These are phyloP conservation scores for Paxillus rubicundulus DNA, from an alignment of 768 basidiomycete genomes.

Conservation along the genomic window DNA sequence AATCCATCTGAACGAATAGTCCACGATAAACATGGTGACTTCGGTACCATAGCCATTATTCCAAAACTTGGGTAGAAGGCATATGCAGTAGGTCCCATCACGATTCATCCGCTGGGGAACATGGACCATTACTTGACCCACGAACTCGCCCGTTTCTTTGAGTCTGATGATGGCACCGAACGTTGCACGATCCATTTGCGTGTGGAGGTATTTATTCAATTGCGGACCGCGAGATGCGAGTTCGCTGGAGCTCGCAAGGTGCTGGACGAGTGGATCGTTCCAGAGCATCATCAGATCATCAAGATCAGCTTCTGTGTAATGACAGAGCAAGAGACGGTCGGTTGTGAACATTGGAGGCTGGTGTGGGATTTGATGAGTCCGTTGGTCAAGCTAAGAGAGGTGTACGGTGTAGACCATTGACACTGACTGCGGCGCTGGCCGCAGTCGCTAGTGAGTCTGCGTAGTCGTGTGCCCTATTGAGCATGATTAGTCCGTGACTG, in stretches of 20 bases:
- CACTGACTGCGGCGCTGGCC: constrained; percentile 19
- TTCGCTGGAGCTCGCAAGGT: constrained; percentile 14
- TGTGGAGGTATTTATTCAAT: constrained; percentile 17
- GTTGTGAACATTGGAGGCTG: constrained; percentile 28
- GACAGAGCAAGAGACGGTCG: constrained; percentile 33
- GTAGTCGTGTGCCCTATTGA: too few relatives aligned
- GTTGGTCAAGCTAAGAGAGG: not conserved
- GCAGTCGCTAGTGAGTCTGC: not conserved
- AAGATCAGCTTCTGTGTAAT: constrained; percentile 32
- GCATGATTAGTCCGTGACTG: too few relatives aligned
- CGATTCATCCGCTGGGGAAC: constrained; percentile 26
- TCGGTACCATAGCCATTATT: constrained; percentile 42
- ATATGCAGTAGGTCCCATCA: constrained; percentile 34
- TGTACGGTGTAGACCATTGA: not conserved
- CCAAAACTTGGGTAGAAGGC: constrained; percentile 34
- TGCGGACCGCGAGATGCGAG: constrained; percentile 13
- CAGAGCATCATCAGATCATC: constrained; percentile 28
- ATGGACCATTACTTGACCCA: constrained; percentile 32
- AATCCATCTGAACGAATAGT: constrained; percentile 40
- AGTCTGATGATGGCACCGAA: constrained; percentile 30
- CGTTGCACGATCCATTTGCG: constrained; percentile 23
- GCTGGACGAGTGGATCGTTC: constrained; percentile 29
- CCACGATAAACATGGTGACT: constrained; percentile 38
- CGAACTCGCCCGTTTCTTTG: constrained; percentile 29
- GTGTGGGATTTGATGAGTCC: not conserved